Evolutionary conservation across 805 yeast genomes (phyloP).

Genomic region (Nakazawaea wyomingensis): DNA sequence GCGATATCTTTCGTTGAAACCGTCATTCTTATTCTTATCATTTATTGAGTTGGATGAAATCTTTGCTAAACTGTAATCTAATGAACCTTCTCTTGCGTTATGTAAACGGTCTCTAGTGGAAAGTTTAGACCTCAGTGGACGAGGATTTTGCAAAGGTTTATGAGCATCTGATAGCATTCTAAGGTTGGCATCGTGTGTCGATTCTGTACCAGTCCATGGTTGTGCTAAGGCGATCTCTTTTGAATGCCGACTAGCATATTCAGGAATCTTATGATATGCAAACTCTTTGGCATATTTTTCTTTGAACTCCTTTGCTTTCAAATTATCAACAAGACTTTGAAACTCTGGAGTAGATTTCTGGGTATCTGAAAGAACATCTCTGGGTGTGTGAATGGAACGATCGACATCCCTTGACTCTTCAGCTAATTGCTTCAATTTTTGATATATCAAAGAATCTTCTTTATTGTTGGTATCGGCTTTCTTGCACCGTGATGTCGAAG

Average conservation of each 20-base stretch:
- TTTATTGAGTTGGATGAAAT: constrained; percentile 14
- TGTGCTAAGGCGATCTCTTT: constrained; percentile 42
- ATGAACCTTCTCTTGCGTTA: constrained; percentile 57
- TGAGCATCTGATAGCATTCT: constrained; percentile 54
- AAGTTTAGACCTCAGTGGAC: constrained; percentile 16
- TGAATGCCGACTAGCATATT: constrained; percentile 36
- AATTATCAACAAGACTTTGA: constrained; percentile 20
- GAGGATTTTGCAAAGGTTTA: constrained; percentile 28
- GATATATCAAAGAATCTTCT: constrained; percentile 24
- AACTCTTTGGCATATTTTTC: constrained; percentile 34
- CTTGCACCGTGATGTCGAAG: background rate
- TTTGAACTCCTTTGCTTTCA: constrained; percentile 32
- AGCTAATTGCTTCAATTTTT: constrained; percentile 34
- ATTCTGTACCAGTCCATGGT: constrained; percentile 61
- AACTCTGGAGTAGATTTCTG: constrained; percentile 15
- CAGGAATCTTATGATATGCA: constrained; percentile 37
- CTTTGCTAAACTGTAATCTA: constrained; percentile 57
- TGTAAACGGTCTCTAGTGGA: constrained; percentile 37
- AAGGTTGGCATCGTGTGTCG: constrained; percentile 36
- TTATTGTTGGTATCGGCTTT: constrained; percentile 8
- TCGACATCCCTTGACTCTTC: constrained; percentile 35
- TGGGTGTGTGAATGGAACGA: constrained; percentile 30
- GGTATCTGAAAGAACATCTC: constrained; percentile 23
- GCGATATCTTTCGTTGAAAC: constrained; percentile 53
- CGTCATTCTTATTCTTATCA: constrained; percentile 38